Evolutionary conservation across 2,329 filamentous ascomycete species (phyloP).

Genomic region (Cladosporium sp.): DNA sequence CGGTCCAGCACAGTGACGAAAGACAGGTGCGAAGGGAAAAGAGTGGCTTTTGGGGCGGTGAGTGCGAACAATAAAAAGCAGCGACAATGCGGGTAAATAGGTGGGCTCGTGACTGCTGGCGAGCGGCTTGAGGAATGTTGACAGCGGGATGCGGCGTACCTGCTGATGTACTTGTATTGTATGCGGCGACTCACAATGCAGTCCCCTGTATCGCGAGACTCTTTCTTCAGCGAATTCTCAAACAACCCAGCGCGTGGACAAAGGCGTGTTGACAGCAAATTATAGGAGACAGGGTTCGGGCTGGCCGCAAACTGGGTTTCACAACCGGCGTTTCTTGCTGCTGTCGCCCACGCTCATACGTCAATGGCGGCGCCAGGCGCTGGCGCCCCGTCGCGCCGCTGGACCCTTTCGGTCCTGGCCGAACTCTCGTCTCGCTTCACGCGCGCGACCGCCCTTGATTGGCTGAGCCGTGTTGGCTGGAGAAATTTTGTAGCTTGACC

Average conservation of each 20-base stretch:
- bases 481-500: constrained; percentile 10
- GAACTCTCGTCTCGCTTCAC: background rate
- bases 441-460: background rate
- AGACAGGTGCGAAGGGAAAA: too few species aligned
- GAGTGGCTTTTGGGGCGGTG: too few species aligned
- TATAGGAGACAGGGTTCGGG: constrained; percentile 6
- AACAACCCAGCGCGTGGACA: too few species aligned
- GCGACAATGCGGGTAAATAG: background rate
- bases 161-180: background rate
- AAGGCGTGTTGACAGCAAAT: background rate
- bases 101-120: background rate
- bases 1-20: background rate
- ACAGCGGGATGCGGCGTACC: background rate
- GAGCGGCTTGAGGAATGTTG: background rate
- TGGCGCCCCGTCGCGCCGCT: too few species aligned
- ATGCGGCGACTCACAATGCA: too few species aligned
- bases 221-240: too few species aligned
- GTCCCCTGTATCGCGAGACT: too few species aligned
- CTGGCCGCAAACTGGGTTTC: background rate
- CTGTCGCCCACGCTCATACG: background rate
- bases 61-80: background rate
- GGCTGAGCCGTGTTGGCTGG: background rate
- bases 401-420: background rate
- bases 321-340: background rate
- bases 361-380: background rate